phyloP scores from a whole-genome alignment of 2,329 filamentous ascomycete species.

The Tolypocladium guangdongense region DNA sequence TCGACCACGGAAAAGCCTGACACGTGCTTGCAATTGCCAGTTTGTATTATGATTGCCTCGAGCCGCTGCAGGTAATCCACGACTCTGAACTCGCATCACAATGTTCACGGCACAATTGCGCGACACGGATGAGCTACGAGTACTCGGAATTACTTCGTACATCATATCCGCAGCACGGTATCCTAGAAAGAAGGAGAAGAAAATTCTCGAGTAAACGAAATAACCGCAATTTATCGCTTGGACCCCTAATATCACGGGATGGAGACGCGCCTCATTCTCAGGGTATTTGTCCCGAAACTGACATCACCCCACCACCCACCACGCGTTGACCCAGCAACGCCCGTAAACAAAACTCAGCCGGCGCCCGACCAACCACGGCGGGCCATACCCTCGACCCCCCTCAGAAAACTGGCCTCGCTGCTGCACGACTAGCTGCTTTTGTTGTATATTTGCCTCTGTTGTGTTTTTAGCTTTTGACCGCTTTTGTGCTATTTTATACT shows the following conservation, averaged over 20 bases:
- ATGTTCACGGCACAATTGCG: neutral
- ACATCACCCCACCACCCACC: neutral
- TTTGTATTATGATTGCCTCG: neutral
- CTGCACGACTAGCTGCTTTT: neutral
- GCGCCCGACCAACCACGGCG: neutral
- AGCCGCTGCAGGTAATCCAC: neutral
- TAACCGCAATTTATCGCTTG: neutral
- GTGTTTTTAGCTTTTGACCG: neutral
- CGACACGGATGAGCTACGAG: neutral
- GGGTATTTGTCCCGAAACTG: neutral
- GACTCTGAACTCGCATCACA: neutral
- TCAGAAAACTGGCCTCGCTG: neutral
- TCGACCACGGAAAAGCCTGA: neutral
- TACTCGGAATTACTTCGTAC: neutral
- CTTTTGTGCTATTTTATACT: neutral
- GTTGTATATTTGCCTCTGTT: neutral
- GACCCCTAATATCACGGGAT: neutral
- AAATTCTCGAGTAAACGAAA: neutral
- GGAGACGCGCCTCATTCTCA: neutral
- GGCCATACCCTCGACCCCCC: neutral
- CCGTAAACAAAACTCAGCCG: conserved; percentile 19
- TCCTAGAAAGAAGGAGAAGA: too few relatives aligned
- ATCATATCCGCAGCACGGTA: neutral
- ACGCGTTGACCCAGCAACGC: conserved; percentile 20
- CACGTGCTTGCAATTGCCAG: neutral